Evolutionary conservation across 2,329 filamentous ascomycete species (phyloP).

Genomic region (Acephala macrosclerotiorum): DNA sequence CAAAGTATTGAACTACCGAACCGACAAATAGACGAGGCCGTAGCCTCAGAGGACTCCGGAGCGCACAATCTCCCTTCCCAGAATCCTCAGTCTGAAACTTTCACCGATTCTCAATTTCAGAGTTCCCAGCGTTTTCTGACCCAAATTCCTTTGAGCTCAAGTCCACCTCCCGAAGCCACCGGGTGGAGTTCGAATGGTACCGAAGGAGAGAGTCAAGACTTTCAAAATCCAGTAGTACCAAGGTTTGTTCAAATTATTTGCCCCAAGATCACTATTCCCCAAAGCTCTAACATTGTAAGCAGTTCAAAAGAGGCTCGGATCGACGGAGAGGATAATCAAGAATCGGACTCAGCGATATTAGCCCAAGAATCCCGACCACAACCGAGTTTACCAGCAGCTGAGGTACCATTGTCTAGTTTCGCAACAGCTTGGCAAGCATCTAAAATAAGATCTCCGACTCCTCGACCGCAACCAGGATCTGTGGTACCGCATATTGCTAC

Average conservation of each 20-base stretch:
- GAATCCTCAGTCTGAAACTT: background rate
- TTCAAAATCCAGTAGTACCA: background rate
- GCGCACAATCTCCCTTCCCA: background rate
- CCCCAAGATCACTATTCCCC: background rate
- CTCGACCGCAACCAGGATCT: background rate
- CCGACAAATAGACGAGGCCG: slow-evolving; percentile 5
- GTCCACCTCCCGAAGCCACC: background rate
- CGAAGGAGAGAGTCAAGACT: background rate
- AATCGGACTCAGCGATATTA: background rate
- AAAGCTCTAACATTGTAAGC: background rate
- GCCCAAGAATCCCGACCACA: background rate
- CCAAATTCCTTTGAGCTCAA: background rate
- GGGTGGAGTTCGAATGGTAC: background rate
- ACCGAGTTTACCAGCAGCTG: background rate
- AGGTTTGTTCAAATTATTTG: background rate
- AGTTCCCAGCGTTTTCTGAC: background rate
- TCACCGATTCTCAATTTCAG: background rate
- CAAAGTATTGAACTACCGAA: background rate
- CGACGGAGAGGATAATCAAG: background rate
- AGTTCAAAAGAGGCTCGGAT: background rate
- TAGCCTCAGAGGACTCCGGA: background rate
- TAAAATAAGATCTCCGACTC: slow-evolving; percentile 22
- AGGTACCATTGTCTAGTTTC: slow-evolving; percentile 17
- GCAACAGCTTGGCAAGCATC: slow-evolving; percentile 28
- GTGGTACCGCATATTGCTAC: background rate